Base-by-base conservation (phyloP, 2,329 filamentous ascomycete species). In the Botrytis fabae region DNA sequence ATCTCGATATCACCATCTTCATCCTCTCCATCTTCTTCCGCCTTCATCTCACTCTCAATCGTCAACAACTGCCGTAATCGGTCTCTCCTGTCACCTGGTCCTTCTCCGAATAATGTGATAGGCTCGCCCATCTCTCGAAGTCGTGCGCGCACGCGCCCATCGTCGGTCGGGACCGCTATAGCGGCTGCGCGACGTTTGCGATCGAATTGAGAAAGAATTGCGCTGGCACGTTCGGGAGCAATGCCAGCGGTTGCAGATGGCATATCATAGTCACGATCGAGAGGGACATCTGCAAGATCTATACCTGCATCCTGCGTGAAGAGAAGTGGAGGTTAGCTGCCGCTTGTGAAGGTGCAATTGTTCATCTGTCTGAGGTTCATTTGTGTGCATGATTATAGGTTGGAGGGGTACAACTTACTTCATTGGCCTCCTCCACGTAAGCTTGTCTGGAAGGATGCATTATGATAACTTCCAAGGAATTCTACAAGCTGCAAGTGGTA, bases 101-200 rank as follows among this genome's bases (percentile, higher is more conserved):
- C 93, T 84, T 99, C 96, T 73, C 95, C 96, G 77, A 99, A 99
- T 0, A 98, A 86, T 0, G 95, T 99, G 72, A 98, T 90, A 18
- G 96, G 96, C 80, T 99, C 93, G n/a, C 93, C 94, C 76, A 97
- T 87, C 79, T 96, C 92, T 76, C 96, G 90, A 74, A 98, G 87
- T 77, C 89, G 90, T 54, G 90, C 86, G 74, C 94, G 92, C 65
- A 99, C 95, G 78, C 93, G 90, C 75, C 88, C 91, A 85, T 99
- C 96, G 81, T 98, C 95, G 71, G 97, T 99, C 0, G 95, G 96
- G 5, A 99, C 96, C 20, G 93, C 92, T 78, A 98, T 93, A 18
- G 92, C 92, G 28, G 94, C 94, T 18, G 94, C 95, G 80, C 94
- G 89, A 79, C 94, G 90, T 83, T 97, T 98, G 75, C 95, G 93